Evolutionary conservation across 1,139 yeast species (phyloP).

Genomic region (Scheffersomyces stambukii): DNA sequence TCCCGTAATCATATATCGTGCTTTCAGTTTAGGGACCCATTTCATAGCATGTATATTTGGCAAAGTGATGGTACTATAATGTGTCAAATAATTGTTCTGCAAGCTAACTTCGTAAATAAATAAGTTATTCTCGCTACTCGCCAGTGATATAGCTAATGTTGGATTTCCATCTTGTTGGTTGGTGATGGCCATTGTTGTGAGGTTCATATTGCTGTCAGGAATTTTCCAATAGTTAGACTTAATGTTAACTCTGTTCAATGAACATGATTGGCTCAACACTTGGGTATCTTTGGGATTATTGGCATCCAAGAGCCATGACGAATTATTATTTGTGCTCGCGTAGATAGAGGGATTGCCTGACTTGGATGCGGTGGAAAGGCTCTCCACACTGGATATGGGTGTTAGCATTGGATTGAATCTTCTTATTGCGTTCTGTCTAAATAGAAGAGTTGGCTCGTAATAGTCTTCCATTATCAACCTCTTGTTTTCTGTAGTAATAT

Average conservation of each 20-base stretch:
- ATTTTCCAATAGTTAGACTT: conserved; percentile 69
- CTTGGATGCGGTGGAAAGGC: conserved; percentile 11
- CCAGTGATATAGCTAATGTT: conserved; percentile 62
- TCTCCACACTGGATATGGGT: conserved; percentile 25
- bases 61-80: conserved; percentile 68
- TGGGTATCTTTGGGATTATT: conserved; percentile 26
- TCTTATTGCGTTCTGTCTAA: conserved; percentile 44
- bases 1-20: conserved; percentile 54
- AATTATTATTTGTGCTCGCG: conserved; percentile 1
- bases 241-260: conserved; percentile 39
- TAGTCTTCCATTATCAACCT: conserved; percentile 33
- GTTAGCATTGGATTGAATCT: conserved; percentile 24
- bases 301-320: conserved; percentile 25
- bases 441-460: conserved; percentile 43
- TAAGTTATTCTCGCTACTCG: conserved; percentile 50
- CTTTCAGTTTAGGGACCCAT: conserved; percentile 60
- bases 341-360: not conserved
- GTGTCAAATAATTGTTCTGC: conserved; percentile 48
- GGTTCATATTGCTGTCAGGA: conserved; percentile 53
- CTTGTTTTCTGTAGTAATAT: no score
- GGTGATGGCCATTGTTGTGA: conserved; percentile 48
- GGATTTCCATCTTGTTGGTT: conserved; percentile 24
- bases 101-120: conserved; percentile 59
- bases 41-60: conserved; percentile 63
- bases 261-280: conserved; percentile 37